Base-by-base conservation (phyloP, 2,329 filamentous ascomycete species). In the Fusarium albidum region DNA sequence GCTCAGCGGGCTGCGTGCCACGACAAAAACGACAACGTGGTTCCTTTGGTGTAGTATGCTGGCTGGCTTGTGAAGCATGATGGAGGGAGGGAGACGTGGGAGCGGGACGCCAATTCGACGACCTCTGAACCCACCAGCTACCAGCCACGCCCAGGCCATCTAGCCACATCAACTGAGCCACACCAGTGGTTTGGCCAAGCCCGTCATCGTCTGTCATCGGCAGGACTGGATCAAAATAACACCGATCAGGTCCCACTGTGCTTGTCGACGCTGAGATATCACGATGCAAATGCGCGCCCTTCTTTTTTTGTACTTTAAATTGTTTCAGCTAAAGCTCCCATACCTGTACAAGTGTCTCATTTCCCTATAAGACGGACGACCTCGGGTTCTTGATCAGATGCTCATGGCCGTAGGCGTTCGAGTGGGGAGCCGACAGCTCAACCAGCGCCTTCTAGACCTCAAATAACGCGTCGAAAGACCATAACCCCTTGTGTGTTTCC, bases 401-500 rank as follows among this genome's bases (percentile, higher is more conserved):
- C 62, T 64, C 59, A 64, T 59, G 48, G 57, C 29, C 52, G 54
- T 54, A 53, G 55, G 57, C 57, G 45, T 54, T 44, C 41, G 49
- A 48, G 31, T 63, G 40, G 49, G n/a, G 54, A 58, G 64, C 54
- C 40, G 57, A 54, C 55, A 64, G 66, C 66, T 68, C 56, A 56
- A 61, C 49, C 52, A 59, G 62, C 57, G 62, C 65, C 62, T 61
- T 66, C 65, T 63, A 66, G 58, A 69, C 68, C 68, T 67, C 69
- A 67, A 67, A 68, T 67, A 67, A 59, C 62, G 60, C 66, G 52
- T 64, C 63, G 59, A 60, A 70, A 68, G 68, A 68, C 69, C 71
- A 65, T 68, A 59, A 68, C 68, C 71, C 67, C 59, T 69, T 66
- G 61, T 66, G 61, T 66, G 64, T 62, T 65, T 65, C 71, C 71